A percentile compares a stretch with the other conserved stretches of the same genome.
Evolutionary conservation across 2,329 filamentous ascomycete species (phyloP).

Genomic region (Alternaria gaisen): DNA sequence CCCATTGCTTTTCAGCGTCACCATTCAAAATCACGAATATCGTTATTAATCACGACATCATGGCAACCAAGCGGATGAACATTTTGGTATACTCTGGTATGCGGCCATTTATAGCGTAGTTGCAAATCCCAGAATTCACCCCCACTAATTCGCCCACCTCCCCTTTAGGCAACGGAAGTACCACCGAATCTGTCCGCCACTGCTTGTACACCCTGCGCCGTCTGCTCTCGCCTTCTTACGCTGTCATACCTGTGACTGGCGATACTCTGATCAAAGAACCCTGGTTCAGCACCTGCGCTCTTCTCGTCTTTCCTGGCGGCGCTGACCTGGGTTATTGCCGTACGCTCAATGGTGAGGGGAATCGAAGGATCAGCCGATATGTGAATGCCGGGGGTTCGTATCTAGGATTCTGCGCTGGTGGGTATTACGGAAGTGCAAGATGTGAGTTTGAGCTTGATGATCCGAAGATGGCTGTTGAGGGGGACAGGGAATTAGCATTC

Average conservation of each 20-base stretch:
- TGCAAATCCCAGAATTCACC: neutral
- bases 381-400: conserved; percentile 86
- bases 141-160: neutral
- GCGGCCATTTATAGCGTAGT: conserved; percentile 6
- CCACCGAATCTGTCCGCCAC: conserved; percentile 87
- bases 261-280: conserved; percentile 86
- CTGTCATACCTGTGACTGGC: conserved; percentile 84
- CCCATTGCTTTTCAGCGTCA: too few relatives aligned
- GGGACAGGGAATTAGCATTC: conserved; percentile 84
- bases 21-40: too few relatives aligned
- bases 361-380: conserved; percentile 82
- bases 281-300: conserved; percentile 85
- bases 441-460: conserved; percentile 96
- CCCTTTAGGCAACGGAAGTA: conserved; percentile 77
- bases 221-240: conserved; percentile 88
- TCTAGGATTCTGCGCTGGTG: conserved; percentile 92
- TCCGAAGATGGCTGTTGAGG: conserved; percentile 81
- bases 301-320: conserved; percentile 91
- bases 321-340: conserved; percentile 94
- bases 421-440: conserved; percentile 81
- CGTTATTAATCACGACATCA: conserved; percentile 42
- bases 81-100: conserved; percentile 91
- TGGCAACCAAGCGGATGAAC: conserved; percentile 79
- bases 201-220: conserved; percentile 86
- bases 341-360: conserved; percentile 85